Percentiles rank a stretch among this genome's conserved stretches.
phyloP scores from a whole-genome alignment of 148 eudicot genomes.

The Limonium bicolor region DNA sequence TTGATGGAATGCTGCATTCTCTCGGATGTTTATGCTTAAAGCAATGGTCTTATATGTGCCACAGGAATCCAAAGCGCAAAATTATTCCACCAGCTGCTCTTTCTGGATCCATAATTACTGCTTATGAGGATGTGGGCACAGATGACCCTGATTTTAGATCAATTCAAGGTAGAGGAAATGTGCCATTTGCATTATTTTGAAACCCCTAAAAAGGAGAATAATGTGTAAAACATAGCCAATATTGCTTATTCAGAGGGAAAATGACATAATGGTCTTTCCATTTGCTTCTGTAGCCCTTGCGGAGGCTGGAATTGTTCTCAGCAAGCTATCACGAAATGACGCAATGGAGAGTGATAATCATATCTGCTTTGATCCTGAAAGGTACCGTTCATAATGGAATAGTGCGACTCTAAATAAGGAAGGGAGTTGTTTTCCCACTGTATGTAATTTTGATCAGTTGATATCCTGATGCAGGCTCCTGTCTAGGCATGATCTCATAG shows the following conservation, averaged over 20 bases:
- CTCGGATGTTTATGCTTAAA: background rate
- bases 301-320: slow-evolving; percentile 65
- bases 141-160: slow-evolving; percentile 67
- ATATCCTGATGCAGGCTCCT: slow-evolving; percentile 31
- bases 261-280: slow-evolving; percentile 4
- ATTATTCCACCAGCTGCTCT: slow-evolving; percentile 40
- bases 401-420: too few species aligned
- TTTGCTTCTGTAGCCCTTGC: slow-evolving; percentile 50
- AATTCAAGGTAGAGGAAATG: slow-evolving; percentile 51
- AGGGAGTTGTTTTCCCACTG: background rate
- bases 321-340: slow-evolving; percentile 39
- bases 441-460: background rate
- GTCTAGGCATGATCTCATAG: slow-evolving; percentile 66
- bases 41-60: background rate
- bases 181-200: background rate
- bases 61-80: slow-evolving; percentile 59
- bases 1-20: background rate
- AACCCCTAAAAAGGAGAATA: too few species aligned
- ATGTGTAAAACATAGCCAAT: background rate
- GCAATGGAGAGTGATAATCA: slow-evolving; percentile 12
- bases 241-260: slow-evolving; percentile 1
- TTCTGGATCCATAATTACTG: slow-evolving; percentile 49
- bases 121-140: slow-evolving; percentile 50
- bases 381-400: slow-evolving; percentile 29
- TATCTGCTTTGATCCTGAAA: slow-evolving; percentile 55